A percentile compares a stretch with the other conserved stretches of the same genome.
Conservation (phyloP, 371 early-diverging fungal genomes). For the Coemansia sp. region DNA sequence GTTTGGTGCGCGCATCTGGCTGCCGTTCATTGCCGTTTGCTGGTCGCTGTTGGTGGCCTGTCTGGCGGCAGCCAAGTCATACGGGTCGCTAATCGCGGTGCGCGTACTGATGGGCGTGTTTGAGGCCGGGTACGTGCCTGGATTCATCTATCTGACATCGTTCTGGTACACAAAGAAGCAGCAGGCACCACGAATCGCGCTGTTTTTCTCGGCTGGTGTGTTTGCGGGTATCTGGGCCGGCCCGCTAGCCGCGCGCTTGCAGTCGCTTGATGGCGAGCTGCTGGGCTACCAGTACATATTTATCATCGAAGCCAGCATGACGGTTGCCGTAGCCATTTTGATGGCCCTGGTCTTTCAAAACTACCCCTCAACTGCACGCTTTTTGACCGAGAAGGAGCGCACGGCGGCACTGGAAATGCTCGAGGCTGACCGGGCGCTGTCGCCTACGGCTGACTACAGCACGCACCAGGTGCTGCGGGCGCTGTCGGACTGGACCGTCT, state of each 20-base stretch:
- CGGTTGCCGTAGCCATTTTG: conserved; percentile 50
- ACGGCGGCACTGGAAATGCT: conserved; percentile 28
- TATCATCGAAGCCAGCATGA: conserved; percentile 56
- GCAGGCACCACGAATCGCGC: conserved; percentile 45
- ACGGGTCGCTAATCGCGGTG: conserved; percentile 45
- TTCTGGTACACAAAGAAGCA: conserved; percentile 58
- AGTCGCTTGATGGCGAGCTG: conserved; percentile 48
- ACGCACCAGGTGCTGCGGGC: conserved; percentile 29
- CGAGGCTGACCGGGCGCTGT: conserved; percentile 30
- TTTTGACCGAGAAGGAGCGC: conserved; percentile 37
- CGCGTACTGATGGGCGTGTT: conserved; percentile 56
- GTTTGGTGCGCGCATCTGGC: conserved; percentile 67
- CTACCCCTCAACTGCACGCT: conserved; percentile 48
- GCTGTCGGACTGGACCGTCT: conserved; percentile 46
- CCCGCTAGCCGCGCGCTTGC: conserved; percentile 52
- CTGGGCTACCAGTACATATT: conserved; percentile 67
- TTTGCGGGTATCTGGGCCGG: conserved; percentile 58
- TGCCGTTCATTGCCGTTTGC: conserved; percentile 65
- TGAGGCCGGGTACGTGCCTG: conserved; percentile 64
- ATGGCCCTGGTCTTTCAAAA: conserved; percentile 34
- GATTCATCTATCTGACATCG: conserved; percentile 58
- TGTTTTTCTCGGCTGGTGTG: conserved; percentile 54
- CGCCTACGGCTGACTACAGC: conserved; percentile 14
- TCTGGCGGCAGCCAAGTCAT: conserved; percentile 53
- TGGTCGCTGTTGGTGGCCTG: conserved; percentile 59